Conservation (phyloP, 805 yeast genomes). For the Danielia reshetovae region DNA sequence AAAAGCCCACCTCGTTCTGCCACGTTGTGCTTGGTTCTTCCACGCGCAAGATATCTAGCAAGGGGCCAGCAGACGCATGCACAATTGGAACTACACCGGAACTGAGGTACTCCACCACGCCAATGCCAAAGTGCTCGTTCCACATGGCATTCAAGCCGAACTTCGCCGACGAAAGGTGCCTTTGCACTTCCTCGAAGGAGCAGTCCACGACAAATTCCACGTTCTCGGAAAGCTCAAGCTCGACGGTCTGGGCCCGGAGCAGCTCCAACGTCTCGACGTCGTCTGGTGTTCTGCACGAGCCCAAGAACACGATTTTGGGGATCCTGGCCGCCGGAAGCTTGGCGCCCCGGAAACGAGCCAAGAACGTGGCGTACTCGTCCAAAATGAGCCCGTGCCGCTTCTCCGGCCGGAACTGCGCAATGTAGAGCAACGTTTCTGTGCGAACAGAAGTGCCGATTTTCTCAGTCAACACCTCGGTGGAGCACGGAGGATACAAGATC, state of each 20-base stretch:
- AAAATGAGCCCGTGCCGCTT: constrained; percentile 79
- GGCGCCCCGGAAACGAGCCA: constrained; percentile 22
- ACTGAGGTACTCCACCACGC: constrained; percentile 89
- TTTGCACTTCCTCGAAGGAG: constrained; percentile 57
- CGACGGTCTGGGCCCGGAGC: constrained; percentile 41
- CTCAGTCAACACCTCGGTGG: constrained; percentile 47
- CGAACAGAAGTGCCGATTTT: constrained; percentile 24
- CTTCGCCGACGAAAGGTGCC: constrained; percentile 50
- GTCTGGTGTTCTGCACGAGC: constrained; percentile 69
- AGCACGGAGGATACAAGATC: constrained; percentile 86
- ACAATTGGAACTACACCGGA: constrained; percentile 84
- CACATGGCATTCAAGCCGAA: constrained; percentile 96
- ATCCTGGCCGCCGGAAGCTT: constrained; percentile 15
- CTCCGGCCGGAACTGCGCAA: constrained; percentile 95
- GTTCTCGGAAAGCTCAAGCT: constrained; percentile 23
- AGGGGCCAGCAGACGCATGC: constrained; percentile 96
- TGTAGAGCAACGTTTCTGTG: constrained; percentile 44
- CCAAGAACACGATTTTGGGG: constrained; percentile 71
- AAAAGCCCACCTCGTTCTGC: constrained; percentile 65
- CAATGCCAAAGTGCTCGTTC: constrained; percentile 99
- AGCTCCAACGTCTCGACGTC: constrained; percentile 59
- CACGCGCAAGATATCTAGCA: constrained; percentile 70
- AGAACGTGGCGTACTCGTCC: constrained; percentile 55
- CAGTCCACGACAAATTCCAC: constrained; percentile 70
- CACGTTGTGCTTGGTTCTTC: constrained; percentile 14